Evolutionary conservation across 139 green algal species (phyloP).

Genomic region (Chlorella vulgaris): DNA sequence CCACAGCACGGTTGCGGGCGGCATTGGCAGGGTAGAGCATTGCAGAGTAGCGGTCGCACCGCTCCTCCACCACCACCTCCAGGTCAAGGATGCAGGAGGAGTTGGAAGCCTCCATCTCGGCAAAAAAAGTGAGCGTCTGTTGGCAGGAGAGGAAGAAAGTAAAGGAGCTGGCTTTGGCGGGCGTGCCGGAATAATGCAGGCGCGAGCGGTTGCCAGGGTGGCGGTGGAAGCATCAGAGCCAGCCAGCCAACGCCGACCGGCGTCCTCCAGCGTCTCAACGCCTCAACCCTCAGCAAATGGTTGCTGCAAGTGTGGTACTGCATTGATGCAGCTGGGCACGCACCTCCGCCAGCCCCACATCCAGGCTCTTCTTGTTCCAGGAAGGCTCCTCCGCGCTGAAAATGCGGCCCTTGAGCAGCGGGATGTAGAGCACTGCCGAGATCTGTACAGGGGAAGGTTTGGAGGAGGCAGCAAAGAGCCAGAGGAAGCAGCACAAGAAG

Average conservation of each 20-base stretch:
- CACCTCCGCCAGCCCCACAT: conserved; percentile 30
- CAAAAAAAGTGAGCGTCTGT: conserved; percentile 16
- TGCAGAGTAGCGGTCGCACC: conserved; percentile 35
- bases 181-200: no score
- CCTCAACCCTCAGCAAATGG: no score
- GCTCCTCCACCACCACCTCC: conserved; percentile 49
- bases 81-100: conserved; percentile 42
- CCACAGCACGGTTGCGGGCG: conserved; percentile 43
- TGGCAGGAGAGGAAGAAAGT: not conserved
- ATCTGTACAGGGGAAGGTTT: not conserved
- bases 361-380: conserved; percentile 38
- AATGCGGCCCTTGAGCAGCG: conserved; percentile 40
- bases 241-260: no score
- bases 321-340: no score
- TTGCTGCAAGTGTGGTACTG: no score
- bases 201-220: no score
- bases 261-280: no score
- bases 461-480: not conserved
- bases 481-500: no score
- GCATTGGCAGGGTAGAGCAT: conserved; percentile 48
- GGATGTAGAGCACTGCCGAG: conserved; percentile 44
- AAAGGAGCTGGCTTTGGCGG: no score
- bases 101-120: conserved; percentile 5
- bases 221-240: no score
- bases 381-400: conserved; percentile 30